Evolutionary conservation across 179 eudicot genomes (phyloP), one percentile per base, ranked within the genome.

Genomic region (Heliamphora pulchella): DNA sequence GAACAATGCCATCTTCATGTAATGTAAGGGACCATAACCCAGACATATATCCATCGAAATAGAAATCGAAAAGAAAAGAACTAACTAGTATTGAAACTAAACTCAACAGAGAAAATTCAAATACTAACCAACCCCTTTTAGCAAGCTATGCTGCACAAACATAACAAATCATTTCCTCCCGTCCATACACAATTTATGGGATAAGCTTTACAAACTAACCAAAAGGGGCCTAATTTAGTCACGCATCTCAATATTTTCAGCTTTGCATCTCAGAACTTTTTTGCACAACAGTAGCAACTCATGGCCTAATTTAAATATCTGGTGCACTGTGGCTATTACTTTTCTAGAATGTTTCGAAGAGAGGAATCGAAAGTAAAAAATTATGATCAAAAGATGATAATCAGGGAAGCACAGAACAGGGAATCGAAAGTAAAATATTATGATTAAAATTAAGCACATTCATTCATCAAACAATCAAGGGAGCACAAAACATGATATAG

Each of bases 251-350:
- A 7, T 48, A 10, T n/a, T 48, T 4, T 18, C 20, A 31, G 39
- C 39, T 31, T 43, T n/a, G 2, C 4, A 17, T 69, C 39, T 31
- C 39, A 31, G 44, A 70, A 43, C 39, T 31, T 31, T 1, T 31
- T 20, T 2, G 13, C 17, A 51, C 51, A 50, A 72, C 22, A 4
- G 17, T 51, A 20, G 54, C 59, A 58, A 51, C 11, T 20, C 20
- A 11, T 9, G 76, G 17, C 44, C n/a, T 72, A 22, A 51, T 9
- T 55, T 55, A 22, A 22, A 54, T 55, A 20, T 39, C 2, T 70
- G 39, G n/a, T 66, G 86, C 88, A 91, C 94, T 91, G 53, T 91
- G 96, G 96, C 88, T 84, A 1, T 31, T 31, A 31, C 39, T 31
- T 31, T 31, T 31, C 39, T 1, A 31, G 39, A 31, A 31, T 31